A percentile compares a stretch with the other conserved stretches of the same genome.
phyloP scores from a whole-genome alignment of 805 yeast genomes.

The Geotrichum ghanense region DNA sequence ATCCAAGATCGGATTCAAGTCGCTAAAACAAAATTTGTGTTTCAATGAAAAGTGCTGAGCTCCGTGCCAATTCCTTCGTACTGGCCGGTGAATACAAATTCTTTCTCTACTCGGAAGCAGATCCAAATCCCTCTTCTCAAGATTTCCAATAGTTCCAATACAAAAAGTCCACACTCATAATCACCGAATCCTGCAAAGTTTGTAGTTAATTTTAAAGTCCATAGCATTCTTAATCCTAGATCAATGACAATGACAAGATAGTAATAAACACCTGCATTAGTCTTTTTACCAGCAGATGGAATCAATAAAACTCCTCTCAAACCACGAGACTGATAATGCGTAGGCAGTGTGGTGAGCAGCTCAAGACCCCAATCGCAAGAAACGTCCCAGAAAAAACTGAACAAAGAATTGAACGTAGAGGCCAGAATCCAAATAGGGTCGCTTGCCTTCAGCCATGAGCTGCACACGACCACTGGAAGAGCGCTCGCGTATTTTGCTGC shows the following conservation, averaged over 20 bases:
- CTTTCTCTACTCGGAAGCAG: slow-evolving; percentile 72
- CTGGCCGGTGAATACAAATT: slow-evolving; percentile 25
- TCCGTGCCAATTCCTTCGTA: not conserved
- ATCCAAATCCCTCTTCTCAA: slow-evolving; percentile 87
- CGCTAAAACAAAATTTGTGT: too few relatives aligned
- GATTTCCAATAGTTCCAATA: slow-evolving; percentile 63
- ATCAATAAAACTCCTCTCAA: slow-evolving; percentile 15
- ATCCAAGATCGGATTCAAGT: too few relatives aligned
- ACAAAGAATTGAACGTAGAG: slow-evolving; percentile 56
- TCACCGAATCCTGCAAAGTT: slow-evolving; percentile 21
- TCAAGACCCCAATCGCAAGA: slow-evolving; percentile 79
- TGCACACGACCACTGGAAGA: slow-evolving; percentile 37
- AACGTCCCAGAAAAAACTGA: slow-evolving; percentile 83
- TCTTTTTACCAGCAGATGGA: not conserved
- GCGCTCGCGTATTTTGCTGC: slow-evolving; percentile 64
- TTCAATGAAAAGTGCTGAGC: not conserved
- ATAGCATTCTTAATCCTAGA: slow-evolving; percentile 57
- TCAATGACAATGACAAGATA: slow-evolving; percentile 49
- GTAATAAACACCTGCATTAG: slow-evolving; percentile 28
- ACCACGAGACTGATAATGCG: slow-evolving; percentile 13
- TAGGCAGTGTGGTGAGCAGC: slow-evolving; percentile 28
- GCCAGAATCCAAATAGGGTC: slow-evolving; percentile 25
- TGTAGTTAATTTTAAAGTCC: slow-evolving; percentile 51
- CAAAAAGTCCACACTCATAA: slow-evolving; percentile 47
- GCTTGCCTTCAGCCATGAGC: slow-evolving; percentile 16